Percentiles rank a stretch among this genome's conserved stretches.
Conservation (phyloP, 2,329 filamentous ascomycete species). For the Fusarium guadeloupense region DNA sequence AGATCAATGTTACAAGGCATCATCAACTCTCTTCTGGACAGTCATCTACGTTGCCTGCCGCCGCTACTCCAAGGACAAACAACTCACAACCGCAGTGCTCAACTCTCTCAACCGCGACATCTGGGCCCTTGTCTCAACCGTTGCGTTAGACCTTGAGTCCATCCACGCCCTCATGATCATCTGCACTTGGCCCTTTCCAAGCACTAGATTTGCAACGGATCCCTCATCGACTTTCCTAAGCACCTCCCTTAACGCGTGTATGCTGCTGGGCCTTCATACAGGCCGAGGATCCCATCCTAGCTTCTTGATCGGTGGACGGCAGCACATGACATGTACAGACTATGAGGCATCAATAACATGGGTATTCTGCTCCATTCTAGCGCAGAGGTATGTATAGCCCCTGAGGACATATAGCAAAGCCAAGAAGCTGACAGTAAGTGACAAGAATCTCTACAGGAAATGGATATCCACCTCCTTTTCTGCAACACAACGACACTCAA, state of each 20-base stretch:
- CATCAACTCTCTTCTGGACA: slow-evolving; percentile 64
- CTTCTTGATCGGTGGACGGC: slow-evolving; percentile 56
- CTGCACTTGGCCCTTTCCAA: slow-evolving; percentile 62
- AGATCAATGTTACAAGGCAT: slow-evolving; percentile 59
- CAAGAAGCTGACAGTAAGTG: slow-evolving; percentile 5
- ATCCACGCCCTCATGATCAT: slow-evolving; percentile 63
- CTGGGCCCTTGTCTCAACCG: slow-evolving; percentile 53
- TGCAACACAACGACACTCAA: slow-evolving; percentile 59
- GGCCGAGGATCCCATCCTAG: slow-evolving; percentile 61
- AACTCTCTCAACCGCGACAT: slow-evolving; percentile 59
- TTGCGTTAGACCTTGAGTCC: slow-evolving; percentile 57
- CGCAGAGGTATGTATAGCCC: slow-evolving; percentile 53
- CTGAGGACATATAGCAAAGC: neutral
- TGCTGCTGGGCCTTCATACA: slow-evolving; percentile 62
- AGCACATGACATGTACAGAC: slow-evolving; percentile 56
- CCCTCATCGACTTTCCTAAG: slow-evolving; percentile 59
- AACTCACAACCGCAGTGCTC: slow-evolving; percentile 55
- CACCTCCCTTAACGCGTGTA: slow-evolving; percentile 58
- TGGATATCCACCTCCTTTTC: slow-evolving; percentile 60
- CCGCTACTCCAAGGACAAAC: slow-evolving; percentile 56
- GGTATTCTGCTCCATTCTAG: slow-evolving; percentile 62
- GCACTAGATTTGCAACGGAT: slow-evolving; percentile 61
- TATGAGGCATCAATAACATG: slow-evolving; percentile 64
- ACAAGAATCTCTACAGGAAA: slow-evolving; percentile 50
- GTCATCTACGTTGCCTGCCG: slow-evolving; percentile 61